These are phyloP conservation scores for Didymellaceae sp. DNA, from an alignment of 2,329 filamentous ascomycete genomes.

Conservation along the genomic window DNA sequence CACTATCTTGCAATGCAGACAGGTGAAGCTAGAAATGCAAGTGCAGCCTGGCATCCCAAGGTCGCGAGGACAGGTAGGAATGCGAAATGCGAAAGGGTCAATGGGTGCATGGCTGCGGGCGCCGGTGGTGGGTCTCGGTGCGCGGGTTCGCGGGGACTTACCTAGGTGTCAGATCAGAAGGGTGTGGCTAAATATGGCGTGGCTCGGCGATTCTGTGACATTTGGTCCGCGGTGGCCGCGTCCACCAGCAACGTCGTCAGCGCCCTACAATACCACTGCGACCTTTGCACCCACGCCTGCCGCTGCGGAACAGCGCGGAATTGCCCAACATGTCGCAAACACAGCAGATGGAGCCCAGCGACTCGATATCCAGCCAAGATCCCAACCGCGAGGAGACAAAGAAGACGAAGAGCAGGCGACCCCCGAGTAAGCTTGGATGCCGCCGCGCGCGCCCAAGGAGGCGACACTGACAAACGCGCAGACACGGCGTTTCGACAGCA, in stretches of 20 bases:
- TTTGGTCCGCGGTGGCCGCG: constrained; percentile 22
- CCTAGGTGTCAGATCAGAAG: constrained; percentile 25
- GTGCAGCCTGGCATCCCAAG: too few species aligned
- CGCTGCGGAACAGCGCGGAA: constrained; percentile 42
- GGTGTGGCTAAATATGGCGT: constrained; percentile 33
- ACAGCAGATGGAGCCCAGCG: constrained; percentile 51
- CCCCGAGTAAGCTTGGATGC: constrained; percentile 71
- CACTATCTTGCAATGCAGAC: too few species aligned
- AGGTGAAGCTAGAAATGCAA: too few species aligned
- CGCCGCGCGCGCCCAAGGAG: constrained; percentile 12
- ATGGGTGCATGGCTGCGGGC: neutral
- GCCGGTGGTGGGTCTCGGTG: constrained; percentile 20
- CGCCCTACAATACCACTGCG: constrained; percentile 19
- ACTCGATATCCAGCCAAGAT: constrained; percentile 53
- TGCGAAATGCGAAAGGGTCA: too few species aligned
- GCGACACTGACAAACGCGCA: constrained; percentile 50
- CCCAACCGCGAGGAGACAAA: constrained; percentile 50
- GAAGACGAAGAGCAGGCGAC: constrained; percentile 87
- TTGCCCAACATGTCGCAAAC: constrained; percentile 53
- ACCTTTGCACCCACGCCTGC: constrained; percentile 23
- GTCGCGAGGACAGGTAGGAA: too few species aligned
- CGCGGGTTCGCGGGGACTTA: constrained; percentile 18
- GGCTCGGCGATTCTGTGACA: constrained; percentile 23
- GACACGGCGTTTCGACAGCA: constrained; percentile 98
- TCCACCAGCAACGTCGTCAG: constrained; percentile 18